phyloP scores from a whole-genome alignment of 768 basidiomycete genomes.

The Mycena leptocephala region DNA sequence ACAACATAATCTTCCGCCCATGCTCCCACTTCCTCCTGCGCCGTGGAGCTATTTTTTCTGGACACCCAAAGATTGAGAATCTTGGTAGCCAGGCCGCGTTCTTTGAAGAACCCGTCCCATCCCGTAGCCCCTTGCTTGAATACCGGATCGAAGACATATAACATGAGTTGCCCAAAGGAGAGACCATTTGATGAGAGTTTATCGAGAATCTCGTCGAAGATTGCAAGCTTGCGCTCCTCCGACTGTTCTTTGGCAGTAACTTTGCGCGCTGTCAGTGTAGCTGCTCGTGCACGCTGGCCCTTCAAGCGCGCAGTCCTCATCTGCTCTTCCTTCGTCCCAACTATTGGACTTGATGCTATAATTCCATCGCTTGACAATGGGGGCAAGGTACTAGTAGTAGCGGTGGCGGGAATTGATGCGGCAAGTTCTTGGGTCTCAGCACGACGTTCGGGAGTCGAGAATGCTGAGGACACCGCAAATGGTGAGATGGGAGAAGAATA shows the following conservation, averaged over 20 bases:
- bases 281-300: neutral
- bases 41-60: slow-evolving; percentile 31
- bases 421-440: too few relatives aligned
- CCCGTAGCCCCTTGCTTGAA: slow-evolving; percentile 34
- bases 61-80: slow-evolving; percentile 49
- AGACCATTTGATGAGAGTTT: slow-evolving; percentile 18
- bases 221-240: neutral
- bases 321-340: slow-evolving; percentile 15
- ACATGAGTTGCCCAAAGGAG: slow-evolving; percentile 38
- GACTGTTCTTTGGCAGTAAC: neutral
- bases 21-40: slow-evolving; percentile 20
- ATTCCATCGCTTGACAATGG: too few relatives aligned
- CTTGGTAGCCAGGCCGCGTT: neutral
- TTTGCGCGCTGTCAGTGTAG: neutral
- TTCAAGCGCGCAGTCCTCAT: neutral
- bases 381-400: neutral
- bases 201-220: slow-evolving; percentile 22
- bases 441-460: too few relatives aligned
- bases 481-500: neutral
- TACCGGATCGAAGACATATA: slow-evolving; percentile 46
- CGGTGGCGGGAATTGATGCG: neutral
- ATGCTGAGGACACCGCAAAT: too few relatives aligned
- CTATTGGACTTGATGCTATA: slow-evolving; percentile 6
- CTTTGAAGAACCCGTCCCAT: slow-evolving; percentile 44
- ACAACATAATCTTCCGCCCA: too few relatives aligned